Conservation (phyloP, 371 early-diverging fungal species). For the Zopfochytrium polystomum region DNA sequence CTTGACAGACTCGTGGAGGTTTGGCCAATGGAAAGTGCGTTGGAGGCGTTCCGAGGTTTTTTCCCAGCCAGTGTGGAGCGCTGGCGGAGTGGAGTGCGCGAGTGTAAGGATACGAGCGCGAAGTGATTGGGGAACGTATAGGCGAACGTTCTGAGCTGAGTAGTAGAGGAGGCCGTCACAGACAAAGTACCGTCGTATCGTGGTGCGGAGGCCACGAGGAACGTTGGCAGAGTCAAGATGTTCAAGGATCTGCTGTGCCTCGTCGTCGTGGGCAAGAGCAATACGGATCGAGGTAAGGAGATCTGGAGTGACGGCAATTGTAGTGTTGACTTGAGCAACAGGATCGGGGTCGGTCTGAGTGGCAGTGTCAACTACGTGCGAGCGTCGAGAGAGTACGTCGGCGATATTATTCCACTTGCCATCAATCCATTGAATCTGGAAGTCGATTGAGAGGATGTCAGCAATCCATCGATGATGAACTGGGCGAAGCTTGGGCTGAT, state of each 20-base stretch:
- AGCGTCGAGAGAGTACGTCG: conserved; percentile 1
- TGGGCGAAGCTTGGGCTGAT: conserved; percentile 12
- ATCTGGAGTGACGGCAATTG: not conserved
- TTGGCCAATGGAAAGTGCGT: conserved; percentile 27
- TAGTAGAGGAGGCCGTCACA: conserved; percentile 14
- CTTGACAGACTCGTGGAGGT: conserved; percentile 6
- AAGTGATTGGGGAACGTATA: conserved; percentile 9
- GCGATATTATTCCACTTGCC: conserved; percentile 14
- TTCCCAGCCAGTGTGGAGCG: conserved; percentile 15
- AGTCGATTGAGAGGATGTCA: conserved; percentile 9
- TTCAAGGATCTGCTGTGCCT: conserved; percentile 5
- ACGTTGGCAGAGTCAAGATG: not conserved
- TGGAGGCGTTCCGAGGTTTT: conserved; percentile 11
- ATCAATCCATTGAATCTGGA: conserved; percentile 10
- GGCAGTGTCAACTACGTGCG: not conserved
- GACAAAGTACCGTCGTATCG: conserved; percentile 11
- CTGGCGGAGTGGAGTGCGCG: conserved; percentile 11
- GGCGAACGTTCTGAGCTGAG: conserved; percentile 2
- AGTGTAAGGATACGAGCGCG: not conserved
- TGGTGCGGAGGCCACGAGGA: not conserved
- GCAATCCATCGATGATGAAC: conserved; percentile 19
- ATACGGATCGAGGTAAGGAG: not conserved
- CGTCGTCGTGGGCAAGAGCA: conserved; percentile 1
- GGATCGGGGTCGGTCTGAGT: not conserved
- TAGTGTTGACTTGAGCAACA: not conserved